These are phyloP conservation scores for Stagonosporopsis rhizophila DNA, from an alignment of 2,329 filamentous ascomycete genomes.

Conservation along the genomic window DNA sequence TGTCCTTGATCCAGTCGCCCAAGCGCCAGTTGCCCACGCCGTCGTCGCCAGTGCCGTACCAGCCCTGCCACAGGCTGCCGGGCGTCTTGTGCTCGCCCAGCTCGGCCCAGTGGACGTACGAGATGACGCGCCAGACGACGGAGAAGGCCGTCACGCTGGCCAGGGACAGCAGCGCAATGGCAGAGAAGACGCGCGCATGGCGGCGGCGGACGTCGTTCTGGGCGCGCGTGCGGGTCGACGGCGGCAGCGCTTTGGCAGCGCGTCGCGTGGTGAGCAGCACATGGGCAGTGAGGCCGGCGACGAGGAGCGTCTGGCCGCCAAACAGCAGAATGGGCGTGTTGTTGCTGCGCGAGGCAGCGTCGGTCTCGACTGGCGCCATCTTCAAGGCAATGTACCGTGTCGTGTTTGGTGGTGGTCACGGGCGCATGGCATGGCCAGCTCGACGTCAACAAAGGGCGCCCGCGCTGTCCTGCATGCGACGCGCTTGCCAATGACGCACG, in stretches of 20 bases:
- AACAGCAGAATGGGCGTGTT: conserved; percentile 43
- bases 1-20: conserved; percentile 62
- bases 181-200: conserved; percentile 50
- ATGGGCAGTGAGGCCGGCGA: conserved; percentile 39
- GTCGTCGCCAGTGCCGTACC: conserved; percentile 48
- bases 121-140: conserved; percentile 54
- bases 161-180: conserved; percentile 57
- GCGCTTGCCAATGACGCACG: conserved; percentile 30
- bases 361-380: conserved; percentile 16
- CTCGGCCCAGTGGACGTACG: conserved; percentile 61
- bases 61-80: conserved; percentile 49
- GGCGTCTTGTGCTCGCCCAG: conserved; percentile 51
- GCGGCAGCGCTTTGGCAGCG: conserved; percentile 43
- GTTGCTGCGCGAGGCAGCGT: conserved; percentile 39
- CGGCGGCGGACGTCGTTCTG: conserved; percentile 41
- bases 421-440: conserved; percentile 17
- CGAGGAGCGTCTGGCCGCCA: conserved; percentile 39
- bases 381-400: background rate
- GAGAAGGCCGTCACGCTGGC: conserved; percentile 55
- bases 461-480: conserved; percentile 33
- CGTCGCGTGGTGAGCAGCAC: conserved; percentile 40
- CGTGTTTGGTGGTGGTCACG: conserved; percentile 4
- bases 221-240: conserved; percentile 43
- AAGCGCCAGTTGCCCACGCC: conserved; percentile 48
- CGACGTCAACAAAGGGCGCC: conserved; percentile 1